These are phyloP conservation scores for Grosmannia clavigera DNA, from an alignment of 2,329 filamentous ascomycete genomes.

Conservation along the genomic window DNA sequence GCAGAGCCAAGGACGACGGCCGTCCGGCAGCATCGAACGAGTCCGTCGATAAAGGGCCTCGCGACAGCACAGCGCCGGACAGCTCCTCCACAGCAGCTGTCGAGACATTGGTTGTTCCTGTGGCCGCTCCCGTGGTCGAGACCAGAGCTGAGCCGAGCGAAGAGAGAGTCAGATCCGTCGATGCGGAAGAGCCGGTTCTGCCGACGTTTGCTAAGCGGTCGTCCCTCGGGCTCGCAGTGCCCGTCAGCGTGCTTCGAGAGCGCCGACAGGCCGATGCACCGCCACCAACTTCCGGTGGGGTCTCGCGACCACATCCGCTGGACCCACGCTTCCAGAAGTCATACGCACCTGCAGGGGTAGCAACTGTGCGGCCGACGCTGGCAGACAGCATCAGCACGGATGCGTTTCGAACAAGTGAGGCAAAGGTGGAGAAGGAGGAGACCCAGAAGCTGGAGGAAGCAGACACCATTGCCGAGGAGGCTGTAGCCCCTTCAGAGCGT, in stretches of 20 bases:
- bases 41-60: neutral
- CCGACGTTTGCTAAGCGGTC: constrained; percentile 10
- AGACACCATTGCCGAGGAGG: too few species aligned
- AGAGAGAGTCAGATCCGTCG: neutral
- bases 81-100: neutral
- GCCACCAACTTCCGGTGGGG: neutral
- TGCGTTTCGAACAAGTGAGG: constrained; percentile 31
- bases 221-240: neutral
- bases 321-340: constrained; percentile 10
- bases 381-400: constrained; percentile 25
- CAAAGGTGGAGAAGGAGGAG: neutral
- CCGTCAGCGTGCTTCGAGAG: constrained; percentile 1
- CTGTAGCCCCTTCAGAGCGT: neutral
- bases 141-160: neutral
- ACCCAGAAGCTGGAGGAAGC: neutral
- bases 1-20: neutral
- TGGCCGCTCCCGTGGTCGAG: neutral
- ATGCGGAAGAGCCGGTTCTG: constrained; percentile 2
- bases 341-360: too few species aligned
- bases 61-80: neutral
- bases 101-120: neutral
- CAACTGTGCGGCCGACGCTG: neutral
- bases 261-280: neutral
- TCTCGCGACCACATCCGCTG: constrained; percentile 10
- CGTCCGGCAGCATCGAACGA: too few species aligned